These are phyloP conservation scores for Colletotrichum cereale DNA, from an alignment of 2,329 filamentous ascomycete species.

Conservation along the genomic window DNA sequence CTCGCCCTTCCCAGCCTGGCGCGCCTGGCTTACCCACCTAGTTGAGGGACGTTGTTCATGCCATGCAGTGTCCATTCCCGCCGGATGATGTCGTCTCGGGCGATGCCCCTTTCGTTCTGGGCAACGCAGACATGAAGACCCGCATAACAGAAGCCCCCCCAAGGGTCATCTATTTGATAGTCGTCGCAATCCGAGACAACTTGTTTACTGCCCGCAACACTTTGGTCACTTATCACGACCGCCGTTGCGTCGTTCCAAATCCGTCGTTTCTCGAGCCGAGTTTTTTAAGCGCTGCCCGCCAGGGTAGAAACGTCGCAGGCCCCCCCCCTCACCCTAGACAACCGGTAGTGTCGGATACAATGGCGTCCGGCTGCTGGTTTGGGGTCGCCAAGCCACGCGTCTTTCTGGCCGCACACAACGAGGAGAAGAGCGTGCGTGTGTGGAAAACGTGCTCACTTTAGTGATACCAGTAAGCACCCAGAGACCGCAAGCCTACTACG, in stretches of 20 bases:
- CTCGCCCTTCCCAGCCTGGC: background rate
- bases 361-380: slow-evolving; percentile 5
- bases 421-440: background rate
- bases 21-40: background rate
- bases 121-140: background rate
- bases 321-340: no score
- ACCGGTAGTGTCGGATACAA: slow-evolving; percentile 26
- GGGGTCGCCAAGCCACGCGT: slow-evolving; percentile 29
- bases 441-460: background rate
- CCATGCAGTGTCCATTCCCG: background rate
- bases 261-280: slow-evolving; percentile 11
- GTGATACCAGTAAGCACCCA: background rate
- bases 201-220: slow-evolving; percentile 8
- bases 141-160: background rate
- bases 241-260: background rate
- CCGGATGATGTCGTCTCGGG: background rate
- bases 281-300: slow-evolving; percentile 15
- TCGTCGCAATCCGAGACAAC: slow-evolving; percentile 15
- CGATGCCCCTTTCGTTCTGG: background rate
- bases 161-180: background rate
- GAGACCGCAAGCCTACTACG: no score
- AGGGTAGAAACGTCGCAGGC: slow-evolving; percentile 5
- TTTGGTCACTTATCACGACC: slow-evolving; percentile 18
- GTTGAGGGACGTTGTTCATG: background rate
- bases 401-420: background rate